A percentile compares a stretch with the other conserved stretches of the same genome.
phyloP scores from a whole-genome alignment of 1,284 basidiomycete genomes.

The Moniliella sp. region DNA sequence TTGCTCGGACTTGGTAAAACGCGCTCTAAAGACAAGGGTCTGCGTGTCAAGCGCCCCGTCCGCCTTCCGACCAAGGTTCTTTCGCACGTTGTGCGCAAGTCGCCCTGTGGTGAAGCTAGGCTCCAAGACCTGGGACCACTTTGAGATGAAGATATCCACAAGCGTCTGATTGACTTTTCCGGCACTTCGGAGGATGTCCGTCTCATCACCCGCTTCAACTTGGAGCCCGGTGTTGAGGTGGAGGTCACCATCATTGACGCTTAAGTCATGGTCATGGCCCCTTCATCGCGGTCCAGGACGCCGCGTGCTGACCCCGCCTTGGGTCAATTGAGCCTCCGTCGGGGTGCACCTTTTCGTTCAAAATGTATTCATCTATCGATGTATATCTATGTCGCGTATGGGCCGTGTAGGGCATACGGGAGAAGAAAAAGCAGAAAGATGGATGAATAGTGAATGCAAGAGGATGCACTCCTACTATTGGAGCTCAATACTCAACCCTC shows the following conservation, averaged over 20 bases:
- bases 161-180: conserved; percentile 96
- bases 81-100: conserved; percentile 76
- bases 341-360: too few species aligned
- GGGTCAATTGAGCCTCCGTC: too few species aligned
- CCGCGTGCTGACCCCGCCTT: too few species aligned
- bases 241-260: conserved; percentile 77
- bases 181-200: conserved; percentile 97
- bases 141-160: conserved; percentile 98
- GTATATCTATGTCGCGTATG: too few species aligned
- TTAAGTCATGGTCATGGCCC: too few species aligned
- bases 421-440: too few species aligned
- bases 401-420: too few species aligned
- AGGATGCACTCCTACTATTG: too few species aligned
- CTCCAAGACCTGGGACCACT: conserved; percentile 97
- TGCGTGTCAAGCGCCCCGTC: conserved; percentile 95
- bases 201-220: conserved; percentile 95
- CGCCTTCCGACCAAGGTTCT: conserved; percentile 95
- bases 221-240: conserved; percentile 97
- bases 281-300: too few species aligned
- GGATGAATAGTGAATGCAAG: too few species aligned
- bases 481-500: too few species aligned
- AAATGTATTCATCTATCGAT: too few species aligned
- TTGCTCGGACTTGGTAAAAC: conserved; percentile 85
- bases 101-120: conserved; percentile 77
- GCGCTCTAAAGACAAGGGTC: conserved; percentile 98